Base-by-base conservation (phyloP, 1,139 yeast genomes). In the Sugiyamaella xylanicola region DNA sequence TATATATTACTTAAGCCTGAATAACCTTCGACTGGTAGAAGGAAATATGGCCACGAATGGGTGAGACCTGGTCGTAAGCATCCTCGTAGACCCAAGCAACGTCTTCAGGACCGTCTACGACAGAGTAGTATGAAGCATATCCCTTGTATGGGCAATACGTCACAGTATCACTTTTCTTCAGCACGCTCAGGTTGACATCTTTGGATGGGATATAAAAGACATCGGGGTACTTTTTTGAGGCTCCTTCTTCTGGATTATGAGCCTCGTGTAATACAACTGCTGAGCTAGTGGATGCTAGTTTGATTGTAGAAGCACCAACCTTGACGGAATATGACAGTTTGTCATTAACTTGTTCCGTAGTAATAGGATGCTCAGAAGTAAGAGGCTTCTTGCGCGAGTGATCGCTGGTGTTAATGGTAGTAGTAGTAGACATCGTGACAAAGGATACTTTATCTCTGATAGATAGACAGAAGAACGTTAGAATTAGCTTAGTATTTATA, bases 101-200 rank as follows among this genome's bases (percentile, higher is more conserved):
- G 22, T 57, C 60, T 27, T 53, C 43, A 9, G 51, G 55, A 8
- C 49, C 53, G 21, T 55, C 58, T 16, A 35, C 20, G 15, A 56
- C 49, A 1, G 57, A 48, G 36, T 57, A 57, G 44, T 57, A 57
- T 7, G 48, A 36, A 20, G 60, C 60, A 29, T 57, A 57, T 3
- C 60, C 60, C 27, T 57, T 57, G 39, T 44, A 57, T 1, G 60
- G 60, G 42, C 60, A 57, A 46, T 56, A 57, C 11, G 58, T 56
- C 2, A 54, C 44, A 13, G 60, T 54, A 16, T 16, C 25, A 20
- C 56, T 56, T 36, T 53, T 54, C 32, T 35, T 51, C 16, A 57
- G 44, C 41, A 48, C 48, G 32, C 40, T 29, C 13, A 57, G 42
- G 47, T 56, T 48, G 29, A 57, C 47, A 46, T 56, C 58, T 4